Evolutionary conservation across 208 protist species (phyloP).

Genomic region (Acanthamoeba culbertsoni): DNA sequence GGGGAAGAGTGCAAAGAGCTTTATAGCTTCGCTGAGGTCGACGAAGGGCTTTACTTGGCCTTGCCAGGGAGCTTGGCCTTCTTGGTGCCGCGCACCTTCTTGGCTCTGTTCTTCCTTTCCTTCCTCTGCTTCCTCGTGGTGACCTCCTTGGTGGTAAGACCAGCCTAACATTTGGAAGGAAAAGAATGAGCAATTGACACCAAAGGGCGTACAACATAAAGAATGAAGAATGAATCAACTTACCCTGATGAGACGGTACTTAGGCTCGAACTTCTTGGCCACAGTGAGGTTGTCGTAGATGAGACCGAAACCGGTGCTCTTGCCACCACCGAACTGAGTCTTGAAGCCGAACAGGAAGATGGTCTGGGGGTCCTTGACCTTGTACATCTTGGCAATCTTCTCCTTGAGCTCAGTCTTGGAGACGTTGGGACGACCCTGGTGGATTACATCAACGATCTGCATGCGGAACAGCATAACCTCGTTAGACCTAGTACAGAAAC

Average conservation of each 20-base stretch:
- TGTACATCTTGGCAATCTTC: constrained; percentile 97
- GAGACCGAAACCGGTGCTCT: constrained; percentile 97
- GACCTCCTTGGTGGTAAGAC: constrained; percentile 87
- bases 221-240: constrained; percentile 9
- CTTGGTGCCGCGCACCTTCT: constrained; percentile 97
- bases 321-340: constrained; percentile 98
- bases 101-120: constrained; percentile 98
- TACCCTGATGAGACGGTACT: constrained; percentile 95
- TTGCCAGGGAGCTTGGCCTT: constrained; percentile 87
- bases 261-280: constrained; percentile 96
- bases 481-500: too few species aligned
- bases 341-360: constrained; percentile 97
- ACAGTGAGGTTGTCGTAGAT: constrained; percentile 97
- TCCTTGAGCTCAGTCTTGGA: constrained; percentile 93
- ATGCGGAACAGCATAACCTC: neutral
- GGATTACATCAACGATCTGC: constrained; percentile 90
- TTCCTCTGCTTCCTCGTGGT: constrained; percentile 97
- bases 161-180: constrained; percentile 61
- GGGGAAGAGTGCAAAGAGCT: neutral
- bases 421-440: constrained; percentile 88
- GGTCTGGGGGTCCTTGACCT: constrained; percentile 93
- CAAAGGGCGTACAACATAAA: neutral
- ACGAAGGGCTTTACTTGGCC: constrained; percentile 22
- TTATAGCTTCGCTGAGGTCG: neutral
- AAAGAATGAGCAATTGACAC: neutral